Evolutionary conservation across 2,329 filamentous ascomycete genomes (phyloP), one percentile per base, ranked within the genome.

Genomic region (Setomelanomma holmii): DNA sequence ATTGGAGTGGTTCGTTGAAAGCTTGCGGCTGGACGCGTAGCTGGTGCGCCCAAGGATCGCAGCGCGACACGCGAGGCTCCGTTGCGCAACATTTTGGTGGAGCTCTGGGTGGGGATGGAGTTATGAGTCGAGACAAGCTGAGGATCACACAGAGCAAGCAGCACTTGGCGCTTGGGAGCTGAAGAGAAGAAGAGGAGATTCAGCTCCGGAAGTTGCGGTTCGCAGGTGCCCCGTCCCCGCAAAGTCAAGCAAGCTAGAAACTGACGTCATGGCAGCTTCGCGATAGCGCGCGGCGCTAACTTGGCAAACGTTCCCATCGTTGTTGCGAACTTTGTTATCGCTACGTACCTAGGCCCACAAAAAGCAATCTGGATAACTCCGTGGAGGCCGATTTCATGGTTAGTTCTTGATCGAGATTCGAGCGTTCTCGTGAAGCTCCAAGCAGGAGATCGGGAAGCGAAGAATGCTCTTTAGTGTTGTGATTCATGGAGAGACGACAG

Each of bases 81-180:
- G 49, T 73, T 74, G 61, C 78, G 78, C 62, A 80, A 72, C 78
- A 80, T 79, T 52, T 48, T 69, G 49, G 11, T 21, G 33, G 22
- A 42, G n/a, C n/a, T 34, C 20, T 20, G n/a, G n/a, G 20, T 21
- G 48, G 46, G 47, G 33, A 35, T 35, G 33, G 11, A 21, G 23
- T 17, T 21, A 6, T 30, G 10, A 30, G 14, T 30, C 14, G 27
- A 6, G 2, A n/a, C n/a, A n/a, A n/a, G n/a, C n/a, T n/a, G n/a
- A n/a, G n/a, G n/a, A n/a, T n/a, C n/a, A n/a, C n/a, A n/a, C n/a
- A n/a, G n/a, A n/a, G n/a, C n/a, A n/a, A n/a, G n/a, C n/a, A n/a
- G n/a, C n/a, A n/a, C n/a, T n/a, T n/a, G n/a, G n/a, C n/a, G n/a
- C n/a, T n/a, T n/a, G n/a, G n/a, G n/a, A 40, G 53, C 34, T 17